Conservation (phyloP, 2,329 filamentous ascomycete genomes). For the Cladosporium velox region DNA sequence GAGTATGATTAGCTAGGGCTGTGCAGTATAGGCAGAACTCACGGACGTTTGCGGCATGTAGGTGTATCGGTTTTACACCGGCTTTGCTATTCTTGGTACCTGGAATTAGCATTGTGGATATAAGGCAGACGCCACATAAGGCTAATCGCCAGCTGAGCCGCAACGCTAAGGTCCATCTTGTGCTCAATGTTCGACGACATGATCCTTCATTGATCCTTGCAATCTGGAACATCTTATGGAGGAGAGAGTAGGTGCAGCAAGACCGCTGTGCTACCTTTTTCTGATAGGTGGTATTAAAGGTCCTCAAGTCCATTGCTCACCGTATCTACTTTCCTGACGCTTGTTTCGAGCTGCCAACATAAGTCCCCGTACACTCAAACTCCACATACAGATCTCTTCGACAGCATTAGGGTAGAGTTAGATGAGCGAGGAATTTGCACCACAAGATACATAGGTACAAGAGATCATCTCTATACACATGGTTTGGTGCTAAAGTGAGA, state of each 20-base stretch:
- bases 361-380: no score
- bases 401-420: no score
- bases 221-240: background rate
- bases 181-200: background rate
- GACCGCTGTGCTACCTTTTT: background rate
- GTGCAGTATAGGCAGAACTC: background rate
- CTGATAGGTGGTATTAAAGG: background rate
- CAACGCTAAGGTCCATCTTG: background rate
- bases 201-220: background rate
- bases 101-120: constrained; percentile 4
- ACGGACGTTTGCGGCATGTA: background rate
- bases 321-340: no score
- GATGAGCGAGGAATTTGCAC: no score
- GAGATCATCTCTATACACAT: no score
- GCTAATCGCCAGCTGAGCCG: background rate
- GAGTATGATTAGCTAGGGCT: background rate
- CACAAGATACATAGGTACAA: no score
- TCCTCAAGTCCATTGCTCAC: no score
- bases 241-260: background rate
- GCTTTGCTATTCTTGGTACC: constrained; percentile 1
- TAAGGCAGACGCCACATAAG: constrained; percentile 2
- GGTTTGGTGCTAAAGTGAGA: no score
- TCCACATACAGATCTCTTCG: no score
- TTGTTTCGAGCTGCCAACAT: no score
- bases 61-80: background rate